Conservation (phyloP, 169 alveolate species). For the Theileria parva region DNA sequence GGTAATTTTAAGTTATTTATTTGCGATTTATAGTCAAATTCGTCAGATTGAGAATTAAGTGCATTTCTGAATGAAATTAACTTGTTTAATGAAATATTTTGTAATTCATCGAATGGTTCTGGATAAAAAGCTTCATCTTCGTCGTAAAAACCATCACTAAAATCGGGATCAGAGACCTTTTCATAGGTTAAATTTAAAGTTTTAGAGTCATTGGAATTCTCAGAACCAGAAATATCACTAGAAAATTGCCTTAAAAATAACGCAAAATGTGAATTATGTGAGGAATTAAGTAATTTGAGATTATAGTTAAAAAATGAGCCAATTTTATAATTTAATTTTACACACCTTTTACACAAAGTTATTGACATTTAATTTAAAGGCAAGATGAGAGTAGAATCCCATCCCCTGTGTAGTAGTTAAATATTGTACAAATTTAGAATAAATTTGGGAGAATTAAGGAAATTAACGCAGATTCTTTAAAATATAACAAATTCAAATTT, state of each 20-base stretch:
- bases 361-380: background rate
- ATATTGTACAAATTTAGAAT: background rate
- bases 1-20: background rate
- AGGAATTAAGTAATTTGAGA: background rate
- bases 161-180: slow-evolving; percentile 4
- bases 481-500: background rate
- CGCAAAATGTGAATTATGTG: background rate
- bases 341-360: slow-evolving; percentile 8
- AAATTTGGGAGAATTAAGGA: background rate
- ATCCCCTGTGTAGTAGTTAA: background rate
- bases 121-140: slow-evolving; percentile 6
- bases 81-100: background rate
- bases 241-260: background rate
- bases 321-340: background rate
- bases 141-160: background rate
- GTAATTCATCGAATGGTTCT: background rate
- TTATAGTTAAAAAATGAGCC: background rate
- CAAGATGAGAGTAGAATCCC: background rate
- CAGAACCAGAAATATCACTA: background rate
- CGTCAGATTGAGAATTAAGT: background rate
- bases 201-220: background rate
- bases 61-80: background rate
- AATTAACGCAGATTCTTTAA: background rate
- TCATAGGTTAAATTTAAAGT: slow-evolving; percentile 8
- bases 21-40: background rate